Percentiles rank a stretch among this genome's conserved stretches.
These are phyloP conservation scores for Apiospora malaysiana DNA, from an alignment of 2,329 filamentous ascomycete species.

Conservation along the genomic window DNA sequence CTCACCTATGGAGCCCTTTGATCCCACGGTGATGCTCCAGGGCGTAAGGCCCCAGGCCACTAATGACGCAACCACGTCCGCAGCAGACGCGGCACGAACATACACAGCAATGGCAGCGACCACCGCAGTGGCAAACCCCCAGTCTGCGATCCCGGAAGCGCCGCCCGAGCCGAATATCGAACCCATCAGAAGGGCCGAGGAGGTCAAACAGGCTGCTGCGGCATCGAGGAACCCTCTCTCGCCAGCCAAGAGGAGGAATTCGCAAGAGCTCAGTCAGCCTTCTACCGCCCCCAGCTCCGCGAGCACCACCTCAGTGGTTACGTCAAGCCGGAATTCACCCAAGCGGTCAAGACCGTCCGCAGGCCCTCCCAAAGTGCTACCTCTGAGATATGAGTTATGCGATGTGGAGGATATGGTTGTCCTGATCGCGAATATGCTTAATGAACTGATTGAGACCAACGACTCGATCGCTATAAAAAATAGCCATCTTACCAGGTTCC, in stretches of 20 bases:
- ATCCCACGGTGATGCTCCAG: constrained; percentile 44
- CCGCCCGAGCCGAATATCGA: constrained; percentile 34
- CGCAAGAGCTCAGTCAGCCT: constrained; percentile 42
- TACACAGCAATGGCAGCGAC: constrained; percentile 16
- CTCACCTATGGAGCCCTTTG: constrained; percentile 54
- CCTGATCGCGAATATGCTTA: constrained; percentile 92
- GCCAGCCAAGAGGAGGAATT: constrained; percentile 51
- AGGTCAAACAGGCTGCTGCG: neutral
- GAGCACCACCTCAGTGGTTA: constrained; percentile 37
- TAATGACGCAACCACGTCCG: constrained; percentile 13
- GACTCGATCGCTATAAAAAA: constrained; percentile 85
- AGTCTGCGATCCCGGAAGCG: constrained; percentile 20
- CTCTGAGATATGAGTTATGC: constrained; percentile 80
- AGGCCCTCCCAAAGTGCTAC: constrained; percentile 63
- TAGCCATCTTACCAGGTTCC: constrained; percentile 89
- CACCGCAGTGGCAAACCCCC: constrained; percentile 23
- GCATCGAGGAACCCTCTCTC: constrained; percentile 33
- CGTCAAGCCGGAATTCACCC: constrained; percentile 45
- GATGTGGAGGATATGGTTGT: constrained; percentile 85
- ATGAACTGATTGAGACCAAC: constrained; percentile 92
- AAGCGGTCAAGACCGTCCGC: constrained; percentile 62
- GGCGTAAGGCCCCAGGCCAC: constrained; percentile 28
- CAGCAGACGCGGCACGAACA: neutral
- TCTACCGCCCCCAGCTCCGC: constrained; percentile 29
- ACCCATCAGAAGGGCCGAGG: constrained; percentile 26